These are phyloP conservation scores for Rubus parviflorus DNA, from an alignment of 306 rosid species.

Conservation along the genomic window DNA sequence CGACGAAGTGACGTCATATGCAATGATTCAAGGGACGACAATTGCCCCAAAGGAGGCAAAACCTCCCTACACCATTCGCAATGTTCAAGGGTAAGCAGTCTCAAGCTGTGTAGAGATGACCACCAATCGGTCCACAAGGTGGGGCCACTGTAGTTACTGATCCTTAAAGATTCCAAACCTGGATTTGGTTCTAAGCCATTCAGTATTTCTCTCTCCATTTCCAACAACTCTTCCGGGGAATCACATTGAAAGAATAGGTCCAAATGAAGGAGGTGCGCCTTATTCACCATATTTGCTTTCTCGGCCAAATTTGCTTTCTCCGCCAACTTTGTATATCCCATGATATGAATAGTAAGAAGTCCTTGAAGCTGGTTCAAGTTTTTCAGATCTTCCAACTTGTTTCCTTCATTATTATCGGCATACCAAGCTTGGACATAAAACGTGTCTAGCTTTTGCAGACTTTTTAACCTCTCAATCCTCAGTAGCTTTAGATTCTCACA, in stretches of 20 bases:
- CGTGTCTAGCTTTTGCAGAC: not conserved
- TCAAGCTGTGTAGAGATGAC: not conserved
- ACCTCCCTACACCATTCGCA: not conserved
- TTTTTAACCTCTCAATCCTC: not conserved
- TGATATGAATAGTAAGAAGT: rapidly evolving
- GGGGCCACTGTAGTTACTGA: rapidly evolving
- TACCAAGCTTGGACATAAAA: rapidly evolving
- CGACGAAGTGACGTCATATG: rapidly evolving
- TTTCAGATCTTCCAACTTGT: not conserved
- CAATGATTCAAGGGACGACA: not conserved
- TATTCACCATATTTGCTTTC: not conserved
- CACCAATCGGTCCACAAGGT: conserved; percentile 1
- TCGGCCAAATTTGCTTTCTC: not conserved
- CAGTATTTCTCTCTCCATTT: not conserved
- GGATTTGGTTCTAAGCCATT: conserved; percentile 10
- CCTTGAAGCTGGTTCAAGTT: conserved; percentile 1
- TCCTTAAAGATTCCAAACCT: not conserved
- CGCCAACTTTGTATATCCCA: not conserved
- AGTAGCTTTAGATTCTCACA: rapidly evolving
- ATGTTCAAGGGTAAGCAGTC: rapidly evolving
- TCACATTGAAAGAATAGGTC: not conserved
- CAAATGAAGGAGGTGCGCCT: not conserved
- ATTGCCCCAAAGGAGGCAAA: conserved; percentile 16
- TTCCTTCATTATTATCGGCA: not conserved
- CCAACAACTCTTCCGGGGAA: too few relatives aligned